These are phyloP conservation scores for Candida krabiensis DNA, from an alignment of 805 yeast genomes.

Conservation along the genomic window DNA sequence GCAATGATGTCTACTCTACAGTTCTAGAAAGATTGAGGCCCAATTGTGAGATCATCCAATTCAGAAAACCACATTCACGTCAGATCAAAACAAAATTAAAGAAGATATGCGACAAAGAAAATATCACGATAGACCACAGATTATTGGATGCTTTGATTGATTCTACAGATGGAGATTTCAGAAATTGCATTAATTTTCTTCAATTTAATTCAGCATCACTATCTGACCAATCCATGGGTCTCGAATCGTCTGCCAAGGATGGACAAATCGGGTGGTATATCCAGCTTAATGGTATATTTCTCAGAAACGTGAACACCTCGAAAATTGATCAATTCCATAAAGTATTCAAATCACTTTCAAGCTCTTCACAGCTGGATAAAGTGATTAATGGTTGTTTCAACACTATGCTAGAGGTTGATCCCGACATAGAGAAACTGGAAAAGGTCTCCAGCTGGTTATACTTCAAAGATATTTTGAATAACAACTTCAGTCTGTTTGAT, in stretches of 20 bases:
- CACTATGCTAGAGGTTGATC: conserved; percentile 62
- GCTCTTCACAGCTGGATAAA: conserved; percentile 55
- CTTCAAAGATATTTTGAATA: conserved; percentile 62
- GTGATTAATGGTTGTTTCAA: conserved; percentile 73
- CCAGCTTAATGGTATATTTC: conserved; percentile 61
- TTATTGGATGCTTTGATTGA: conserved; percentile 65
- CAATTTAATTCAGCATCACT: conserved; percentile 53
- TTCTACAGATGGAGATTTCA: conserved; percentile 74
- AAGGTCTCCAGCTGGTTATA: conserved; percentile 72
- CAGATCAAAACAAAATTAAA: conserved; percentile 47
- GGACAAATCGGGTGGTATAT: conserved; percentile 64
- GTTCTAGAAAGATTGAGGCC: conserved; percentile 75
- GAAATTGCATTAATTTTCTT: conserved; percentile 80
- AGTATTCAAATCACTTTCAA: conserved; percentile 47
- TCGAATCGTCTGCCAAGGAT: conserved; percentile 50
- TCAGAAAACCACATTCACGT: conserved; percentile 55
- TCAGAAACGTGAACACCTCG: conserved; percentile 44
- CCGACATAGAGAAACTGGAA: conserved; percentile 56
- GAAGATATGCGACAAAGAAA: conserved; percentile 57
- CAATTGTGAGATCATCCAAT: conserved; percentile 67
- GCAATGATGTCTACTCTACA: conserved; percentile 81
- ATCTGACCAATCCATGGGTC: background rate
- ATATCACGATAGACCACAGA: conserved; percentile 45
- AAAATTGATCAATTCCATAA: conserved; percentile 48
- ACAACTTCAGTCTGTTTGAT: conserved; percentile 46